phyloP scores from a whole-genome alignment of 768 basidiomycete species.

The Arthromyces matolae region DNA sequence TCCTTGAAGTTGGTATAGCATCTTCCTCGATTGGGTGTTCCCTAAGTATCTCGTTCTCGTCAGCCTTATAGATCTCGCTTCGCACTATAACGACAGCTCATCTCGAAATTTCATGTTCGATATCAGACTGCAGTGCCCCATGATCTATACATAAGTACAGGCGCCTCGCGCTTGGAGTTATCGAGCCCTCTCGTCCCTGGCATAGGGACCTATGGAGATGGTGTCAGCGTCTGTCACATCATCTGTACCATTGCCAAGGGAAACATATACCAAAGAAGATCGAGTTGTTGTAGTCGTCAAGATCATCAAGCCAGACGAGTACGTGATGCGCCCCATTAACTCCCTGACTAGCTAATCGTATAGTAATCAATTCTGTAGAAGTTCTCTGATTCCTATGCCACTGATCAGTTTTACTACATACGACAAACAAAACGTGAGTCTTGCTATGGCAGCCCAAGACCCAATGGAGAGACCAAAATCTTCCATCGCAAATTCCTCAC shows the following conservation, averaged over 20 bases:
- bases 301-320: constrained; percentile 57
- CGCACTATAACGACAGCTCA: no score
- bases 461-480: constrained; percentile 57
- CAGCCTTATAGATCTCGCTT: no score
- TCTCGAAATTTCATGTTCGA: neutral
- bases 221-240: no score
- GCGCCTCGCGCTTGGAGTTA: constrained; percentile 48
- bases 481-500: constrained; percentile 50
- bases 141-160: constrained; percentile 55
- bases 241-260: no score
- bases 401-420: constrained; percentile 16
- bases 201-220: constrained; percentile 45
- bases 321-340: constrained; percentile 68
- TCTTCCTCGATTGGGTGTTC: no score
- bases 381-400: neutral
- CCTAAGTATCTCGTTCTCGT: no score
- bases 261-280: constrained; percentile 48
- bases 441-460: constrained; percentile 63
- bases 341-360: no score
- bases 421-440: constrained; percentile 63
- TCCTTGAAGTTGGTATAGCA: no score
- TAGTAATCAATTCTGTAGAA: neutral
- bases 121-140: constrained; percentile 17
- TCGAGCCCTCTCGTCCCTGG: constrained; percentile 57
- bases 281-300: no score